Evolutionary conservation across 306 rosid genomes (phyloP), one percentile per base, ranked within the genome.

Genomic region (Arachis stenosperma): DNA sequence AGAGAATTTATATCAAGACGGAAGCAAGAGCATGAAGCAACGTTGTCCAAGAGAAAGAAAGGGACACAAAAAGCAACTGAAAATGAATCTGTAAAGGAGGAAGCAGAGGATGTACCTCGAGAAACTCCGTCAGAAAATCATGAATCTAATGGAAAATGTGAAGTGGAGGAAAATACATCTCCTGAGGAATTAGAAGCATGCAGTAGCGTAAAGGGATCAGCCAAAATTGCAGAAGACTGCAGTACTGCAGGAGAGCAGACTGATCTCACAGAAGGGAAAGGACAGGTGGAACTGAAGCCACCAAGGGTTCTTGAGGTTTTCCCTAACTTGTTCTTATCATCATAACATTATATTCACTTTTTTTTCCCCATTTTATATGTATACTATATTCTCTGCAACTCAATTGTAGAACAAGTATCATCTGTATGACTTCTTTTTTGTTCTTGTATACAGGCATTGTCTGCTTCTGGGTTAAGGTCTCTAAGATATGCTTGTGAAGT

Each of bases 401-500:
- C 27, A 37, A 79, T 53, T 79, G 6, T 10, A 12, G 46, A 67
- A 10, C 58, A 44, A 40, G 67, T 61, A 30, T 47, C 30, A 47
- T 46, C 68, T 70, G 61, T 72, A 14, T 75, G 27, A 50, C 11
- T 67, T 6, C 36, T 75, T 73, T 70, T 14, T 61, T 55, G n/a
- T 43, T 50, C 68, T 47, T 65, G 64, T 71, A 53, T 61, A 22
- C 71, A 93, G 98, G 98, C 98, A 61, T 79, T 94, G 82, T 92
- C 98, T 9, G 98, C 98, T 76, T 89, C 98, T 64, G 98, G 98
- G 69, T 78, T 94, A 81, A 91, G 98, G 85, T 90, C 98, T 69
- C 92, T 94, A 47, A 84, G 98, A 83, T 94, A 94, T 78, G 97
- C 97, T 52, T 85, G 97, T 50, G 98, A 94, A 89, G 76, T 94